A percentile compares a stretch with the other conserved stretches of the same genome.
phyloP scores from a whole-genome alignment of 768 basidiomycete species.

The Boletus rex-veris region DNA sequence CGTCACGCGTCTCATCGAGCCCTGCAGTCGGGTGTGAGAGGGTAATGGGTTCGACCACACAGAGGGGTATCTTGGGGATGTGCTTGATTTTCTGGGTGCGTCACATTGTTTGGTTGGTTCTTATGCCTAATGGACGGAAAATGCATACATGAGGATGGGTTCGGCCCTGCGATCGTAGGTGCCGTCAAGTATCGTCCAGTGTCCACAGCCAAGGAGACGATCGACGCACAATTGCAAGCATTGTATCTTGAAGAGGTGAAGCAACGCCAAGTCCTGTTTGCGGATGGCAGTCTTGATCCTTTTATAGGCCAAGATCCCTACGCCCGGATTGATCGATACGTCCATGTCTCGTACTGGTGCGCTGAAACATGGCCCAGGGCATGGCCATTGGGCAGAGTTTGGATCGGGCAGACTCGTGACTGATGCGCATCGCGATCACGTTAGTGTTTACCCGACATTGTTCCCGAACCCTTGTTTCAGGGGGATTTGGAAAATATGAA shows the following conservation, averaged over 20 bases:
- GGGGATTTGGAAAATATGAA: too few species aligned
- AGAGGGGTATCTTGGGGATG: slow-evolving; percentile 50
- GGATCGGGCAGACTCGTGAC: too few species aligned
- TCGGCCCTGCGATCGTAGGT: slow-evolving; percentile 41
- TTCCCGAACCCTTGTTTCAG: too few species aligned
- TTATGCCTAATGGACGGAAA: slow-evolving; percentile 13
- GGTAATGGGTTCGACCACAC: slow-evolving; percentile 87
- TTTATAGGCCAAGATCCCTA: too few species aligned
- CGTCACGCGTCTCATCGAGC: too few species aligned
- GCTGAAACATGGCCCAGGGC: too few species aligned
- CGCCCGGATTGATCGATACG: too few species aligned
- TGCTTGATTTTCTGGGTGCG: slow-evolving; percentile 69
- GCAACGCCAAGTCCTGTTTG: slow-evolving; percentile 24
- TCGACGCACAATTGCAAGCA: slow-evolving; percentile 57
- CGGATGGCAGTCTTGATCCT: too few species aligned
- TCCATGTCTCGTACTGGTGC: too few species aligned
- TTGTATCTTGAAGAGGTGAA: slow-evolving; percentile 58
- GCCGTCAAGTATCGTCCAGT: slow-evolving; percentile 53
- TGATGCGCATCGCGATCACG: too few species aligned
- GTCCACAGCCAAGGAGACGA: slow-evolving; percentile 49
- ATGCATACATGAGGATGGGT: slow-evolving; percentile 74
- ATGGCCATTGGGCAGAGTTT: too few species aligned
- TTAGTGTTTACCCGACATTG: too few species aligned
- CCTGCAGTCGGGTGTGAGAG: slow-evolving; percentile 45
- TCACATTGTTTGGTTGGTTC: neutral